phyloP scores from a whole-genome alignment of 805 yeast genomes.

The Metahyphopichia silvanorum region DNA sequence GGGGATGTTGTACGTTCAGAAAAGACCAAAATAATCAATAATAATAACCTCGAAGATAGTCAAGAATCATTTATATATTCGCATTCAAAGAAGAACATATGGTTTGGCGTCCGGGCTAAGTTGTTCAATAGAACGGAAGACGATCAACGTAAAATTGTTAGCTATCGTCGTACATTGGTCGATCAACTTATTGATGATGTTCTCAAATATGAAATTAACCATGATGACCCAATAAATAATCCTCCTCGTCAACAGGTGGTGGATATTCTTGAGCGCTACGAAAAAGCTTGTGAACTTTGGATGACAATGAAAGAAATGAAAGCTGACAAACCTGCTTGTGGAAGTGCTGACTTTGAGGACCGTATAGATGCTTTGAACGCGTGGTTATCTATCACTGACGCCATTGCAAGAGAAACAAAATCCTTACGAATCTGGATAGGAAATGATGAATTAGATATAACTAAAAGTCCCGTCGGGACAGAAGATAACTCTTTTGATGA shows the following conservation, averaged over 20 bases:
- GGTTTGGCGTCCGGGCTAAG: slow-evolving; percentile 87
- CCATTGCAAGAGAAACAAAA: slow-evolving; percentile 59
- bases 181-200: slow-evolving; percentile 73
- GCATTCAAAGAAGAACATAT: slow-evolving; percentile 65
- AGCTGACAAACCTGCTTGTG: slow-evolving; percentile 70
- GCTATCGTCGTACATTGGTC: slow-evolving; percentile 67
- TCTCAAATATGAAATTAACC: slow-evolving; percentile 55
- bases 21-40: slow-evolving; percentile 69
- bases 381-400: slow-evolving; percentile 75
- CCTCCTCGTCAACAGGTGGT: slow-evolving; percentile 48
- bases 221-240: slow-evolving; percentile 27
- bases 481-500: slow-evolving; percentile 10
- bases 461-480: slow-evolving; percentile 28
- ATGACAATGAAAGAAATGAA: slow-evolving; percentile 74
- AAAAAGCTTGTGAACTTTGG: slow-evolving; percentile 74
- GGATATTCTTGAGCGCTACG: slow-evolving; percentile 56
- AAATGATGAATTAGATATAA: slow-evolving; percentile 69
- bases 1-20: slow-evolving; percentile 94
- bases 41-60: slow-evolving; percentile 30
- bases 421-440: slow-evolving; percentile 80
- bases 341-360: slow-evolving; percentile 57
- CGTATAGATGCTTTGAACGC: slow-evolving; percentile 76
- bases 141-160: slow-evolving; percentile 68
- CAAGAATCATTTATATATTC: slow-evolving; percentile 51
- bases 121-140: slow-evolving; percentile 74